A percentile compares a stretch with the other conserved stretches of the same genome.
Evolutionary conservation across 2,329 filamentous ascomycete genomes (phyloP).

Genomic region (Thielaviopsis ethacetica): DNA sequence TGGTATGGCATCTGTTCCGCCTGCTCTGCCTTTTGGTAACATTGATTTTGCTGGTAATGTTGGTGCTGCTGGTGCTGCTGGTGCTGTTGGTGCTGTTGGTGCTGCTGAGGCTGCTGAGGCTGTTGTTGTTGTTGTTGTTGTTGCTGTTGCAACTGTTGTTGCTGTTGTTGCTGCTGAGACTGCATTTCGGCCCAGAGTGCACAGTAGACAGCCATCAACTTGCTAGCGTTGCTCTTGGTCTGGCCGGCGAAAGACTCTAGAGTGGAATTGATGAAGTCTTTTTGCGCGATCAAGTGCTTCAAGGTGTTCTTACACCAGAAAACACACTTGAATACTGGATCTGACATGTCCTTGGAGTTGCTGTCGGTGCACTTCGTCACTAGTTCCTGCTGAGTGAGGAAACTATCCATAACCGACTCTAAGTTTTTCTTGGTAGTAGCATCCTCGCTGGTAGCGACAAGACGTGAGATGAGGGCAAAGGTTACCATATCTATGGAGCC

Average conservation of each 20-base stretch:
- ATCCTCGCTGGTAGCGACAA: neutral
- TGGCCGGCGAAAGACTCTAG: neutral
- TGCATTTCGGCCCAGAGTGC: neutral
- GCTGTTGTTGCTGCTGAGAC: neutral
- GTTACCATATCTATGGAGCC: neutral
- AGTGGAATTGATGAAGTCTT: neutral
- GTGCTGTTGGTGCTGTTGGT: too few relatives aligned
- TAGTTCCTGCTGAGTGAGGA: neutral
- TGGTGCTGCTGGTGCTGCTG: too few relatives aligned
- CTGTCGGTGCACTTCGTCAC: neutral
- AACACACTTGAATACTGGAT: neutral
- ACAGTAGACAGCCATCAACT: neutral
- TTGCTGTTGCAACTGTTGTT: too few relatives aligned
- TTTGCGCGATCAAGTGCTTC: neutral
- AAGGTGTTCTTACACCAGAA: neutral
- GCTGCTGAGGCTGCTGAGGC: too few relatives aligned
- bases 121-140: too few relatives aligned
- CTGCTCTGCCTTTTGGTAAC: too few relatives aligned
- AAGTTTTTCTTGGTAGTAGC: neutral
- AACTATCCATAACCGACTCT: neutral
- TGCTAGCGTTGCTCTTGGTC: neutral
- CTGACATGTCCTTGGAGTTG: neutral
- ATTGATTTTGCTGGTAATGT: too few relatives aligned
- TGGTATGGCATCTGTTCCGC: too few relatives aligned
- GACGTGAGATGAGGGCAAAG: neutral